Evolutionary conservation across 805 yeast species (phyloP), one percentile per base, ranked within the genome.

Genomic region (Starmerella vaccinii): DNA sequence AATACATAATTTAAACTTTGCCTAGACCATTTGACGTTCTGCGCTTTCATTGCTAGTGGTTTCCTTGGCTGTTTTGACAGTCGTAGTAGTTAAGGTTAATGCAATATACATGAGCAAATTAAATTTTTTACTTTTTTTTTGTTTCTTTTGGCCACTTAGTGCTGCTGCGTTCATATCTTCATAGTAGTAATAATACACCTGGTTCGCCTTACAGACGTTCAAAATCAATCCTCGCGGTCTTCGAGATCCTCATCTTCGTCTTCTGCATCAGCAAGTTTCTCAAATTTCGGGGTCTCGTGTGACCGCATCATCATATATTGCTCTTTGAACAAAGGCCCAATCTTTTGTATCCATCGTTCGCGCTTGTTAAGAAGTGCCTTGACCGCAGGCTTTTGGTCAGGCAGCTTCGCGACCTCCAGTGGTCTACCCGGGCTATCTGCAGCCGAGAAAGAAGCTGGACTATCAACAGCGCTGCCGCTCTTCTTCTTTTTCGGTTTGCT

Each of bases 351-450:
- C 98, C 98, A 92, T 59, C 92, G 78, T 49, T 66, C 70, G 49
- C 97, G 76, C 68, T 92, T 92, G 57, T 90, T 97, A 56, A 90
- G 66, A 46, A 90, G 66, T 1, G 90, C 81, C 59, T 81, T 76
- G 51, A 88, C 73, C 3, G 95, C 90, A 12, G 84, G 76, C 64
- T 81, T 84, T 49, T 84, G 84, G 16, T 84, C 85, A 45, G 77
- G 80, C 61, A 79, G 30, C 46, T 49, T 48, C n/a, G 57, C 18
- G 12, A 24, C 26, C 5, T 41, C 41, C 7, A 24, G 15, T 3
- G 43, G 24, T 18, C 45, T 15, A 12, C 35, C 48, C 13, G 54
- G 52, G 35, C 53, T 46, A 22, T 55, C 59, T 23, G 45, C 32
- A 5, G 45, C 45, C n/a, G 45, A 41, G 24, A 41, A 27, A 4